These are phyloP conservation scores for Clavispora asparagi DNA, from an alignment of 805 yeast genomes.

Conservation along the genomic window DNA sequence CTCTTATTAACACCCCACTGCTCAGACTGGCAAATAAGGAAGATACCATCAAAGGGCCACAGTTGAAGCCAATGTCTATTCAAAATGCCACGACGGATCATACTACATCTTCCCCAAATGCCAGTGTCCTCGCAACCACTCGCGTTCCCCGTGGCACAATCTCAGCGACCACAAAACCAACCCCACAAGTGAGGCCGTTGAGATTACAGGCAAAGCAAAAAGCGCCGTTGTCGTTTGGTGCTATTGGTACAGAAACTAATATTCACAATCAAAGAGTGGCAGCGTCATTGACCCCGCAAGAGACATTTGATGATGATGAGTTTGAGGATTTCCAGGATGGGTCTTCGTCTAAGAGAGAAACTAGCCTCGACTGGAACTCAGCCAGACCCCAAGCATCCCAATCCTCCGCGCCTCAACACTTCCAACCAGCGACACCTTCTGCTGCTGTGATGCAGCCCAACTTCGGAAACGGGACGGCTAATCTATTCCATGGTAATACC, in stretches of 20 bases:
- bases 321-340: constrained; percentile 24
- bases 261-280: constrained; percentile 16
- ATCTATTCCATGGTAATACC: constrained; percentile 12
- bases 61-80: constrained; percentile 12
- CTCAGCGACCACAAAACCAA: not conserved
- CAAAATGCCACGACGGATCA: not conserved
- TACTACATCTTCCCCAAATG: not conserved
- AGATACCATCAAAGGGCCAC: constrained; percentile 19
- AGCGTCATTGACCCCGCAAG: constrained; percentile 5
- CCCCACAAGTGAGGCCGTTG: constrained; percentile 1
- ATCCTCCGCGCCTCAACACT: no score
- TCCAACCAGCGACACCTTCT: not conserved
- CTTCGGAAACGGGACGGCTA: not conserved
- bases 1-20: constrained; percentile 27
- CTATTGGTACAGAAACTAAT: constrained; percentile 11
- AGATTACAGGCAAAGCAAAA: constrained; percentile 2
- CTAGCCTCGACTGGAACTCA: constrained; percentile 14
- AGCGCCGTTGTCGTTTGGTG: constrained; percentile 20
- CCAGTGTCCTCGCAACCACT: no score
- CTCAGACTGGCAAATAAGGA: constrained; percentile 20
- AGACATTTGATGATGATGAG: constrained; percentile 8
- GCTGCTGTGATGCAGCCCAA: not conserved
- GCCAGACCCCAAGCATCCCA: constrained; percentile 3
- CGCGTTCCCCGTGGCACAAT: not conserved
- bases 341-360: not conserved